phyloP scores from a whole-genome alignment of 352 stramenopile species.

The Globisporangium recalcitrans region DNA sequence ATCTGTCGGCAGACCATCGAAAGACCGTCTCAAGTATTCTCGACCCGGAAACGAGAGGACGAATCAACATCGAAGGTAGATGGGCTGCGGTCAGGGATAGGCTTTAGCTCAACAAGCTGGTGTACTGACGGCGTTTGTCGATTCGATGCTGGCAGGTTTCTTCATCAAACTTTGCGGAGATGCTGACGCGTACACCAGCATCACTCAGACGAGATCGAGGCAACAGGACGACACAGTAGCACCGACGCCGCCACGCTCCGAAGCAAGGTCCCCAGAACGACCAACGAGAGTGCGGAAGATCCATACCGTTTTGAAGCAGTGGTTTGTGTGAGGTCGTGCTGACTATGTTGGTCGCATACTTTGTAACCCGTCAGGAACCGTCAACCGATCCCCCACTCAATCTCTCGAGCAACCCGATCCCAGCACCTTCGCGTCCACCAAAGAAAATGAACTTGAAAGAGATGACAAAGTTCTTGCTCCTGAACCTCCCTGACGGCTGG shows the following conservation, averaged over 20 bases:
- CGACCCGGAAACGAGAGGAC: slow-evolving; percentile 44
- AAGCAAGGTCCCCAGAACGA: slow-evolving; percentile 7
- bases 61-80: slow-evolving; percentile 69
- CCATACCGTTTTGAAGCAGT: background rate
- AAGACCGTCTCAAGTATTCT: slow-evolving; percentile 41
- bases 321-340: too few relatives aligned
- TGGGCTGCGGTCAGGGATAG: background rate
- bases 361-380: slow-evolving; percentile 17
- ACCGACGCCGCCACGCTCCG: slow-evolving; percentile 1
- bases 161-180: slow-evolving; percentile 73
- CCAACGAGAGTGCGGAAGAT: background rate
- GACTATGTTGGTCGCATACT: background rate
- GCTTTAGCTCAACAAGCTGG: background rate
- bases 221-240: slow-evolving; percentile 3
- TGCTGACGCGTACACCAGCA: slow-evolving; percentile 41
- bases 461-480: slow-evolving; percentile 62
- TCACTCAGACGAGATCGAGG: slow-evolving; percentile 17
- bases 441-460: slow-evolving; percentile 68
- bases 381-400: slow-evolving; percentile 12
- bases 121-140: background rate
- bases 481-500: slow-evolving; percentile 75
- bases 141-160: slow-evolving; percentile 38
- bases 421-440: slow-evolving; percentile 26
- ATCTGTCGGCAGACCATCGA: slow-evolving; percentile 33
- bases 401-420: slow-evolving; percentile 18